Base-by-base conservation (phyloP, 2,329 filamentous ascomycete genomes). In the Cadophora sp. region DNA sequence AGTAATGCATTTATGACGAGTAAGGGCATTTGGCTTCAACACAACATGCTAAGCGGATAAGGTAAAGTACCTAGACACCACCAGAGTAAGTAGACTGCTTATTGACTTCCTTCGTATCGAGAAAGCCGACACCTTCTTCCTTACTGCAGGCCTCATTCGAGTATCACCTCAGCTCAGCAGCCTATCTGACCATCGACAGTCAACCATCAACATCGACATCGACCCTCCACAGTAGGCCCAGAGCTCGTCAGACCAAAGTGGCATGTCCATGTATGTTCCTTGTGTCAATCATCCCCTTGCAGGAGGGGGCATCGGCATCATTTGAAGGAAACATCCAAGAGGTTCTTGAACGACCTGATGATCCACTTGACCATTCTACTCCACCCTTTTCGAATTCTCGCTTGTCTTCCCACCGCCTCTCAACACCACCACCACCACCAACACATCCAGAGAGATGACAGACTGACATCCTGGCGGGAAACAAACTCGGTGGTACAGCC, bases 201-300 rank as follows among this genome's bases (percentile, higher is more conserved):
- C n/a, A n/a, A n/a, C n/a, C n/a, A 39, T 39, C 36, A 9, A 39
- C 36, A 39, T 39, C 36, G 8, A 39, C 36, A 9, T 39, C 36
- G 36, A 39, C 36, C 36, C 30, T 2, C 53, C n/a, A 39, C 18
- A 8, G 8, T 8, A 20, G 36, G 59, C 48, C 48, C 56, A 41
- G 47, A 43, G 59, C 50, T 55, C 41, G 22, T 66, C 47, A 62
- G 59, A 53, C 56, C 61, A 56, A 47, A 59, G 60, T 64, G 48
- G 60, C 55, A 59, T 67, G 62, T 62, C 33, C 58, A 45, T 50
- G 65, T 6, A 30, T 30, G 27, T 30, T 55, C 66, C 67, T 62
- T 64, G 67, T 53, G 61, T 66, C 45, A 59, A 65, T 64, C 62
- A 18, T 20, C 43, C n/a, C n/a, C 63, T 53, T 64, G 66, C 66